Conservation (phyloP, 306 rosid species). For the Carpinus fangiana region DNA sequence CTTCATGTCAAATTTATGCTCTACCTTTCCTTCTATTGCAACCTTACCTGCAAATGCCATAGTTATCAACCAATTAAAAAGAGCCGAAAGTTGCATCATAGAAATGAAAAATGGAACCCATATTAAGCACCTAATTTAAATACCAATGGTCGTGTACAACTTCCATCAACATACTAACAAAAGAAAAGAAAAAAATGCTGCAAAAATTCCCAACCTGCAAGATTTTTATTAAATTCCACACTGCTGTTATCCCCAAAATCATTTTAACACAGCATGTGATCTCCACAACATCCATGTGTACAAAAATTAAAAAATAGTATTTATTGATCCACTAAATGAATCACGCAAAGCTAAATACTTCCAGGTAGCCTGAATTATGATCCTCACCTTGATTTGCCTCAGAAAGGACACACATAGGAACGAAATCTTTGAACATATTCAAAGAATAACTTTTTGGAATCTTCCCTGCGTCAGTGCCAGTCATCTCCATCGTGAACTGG, state of each 20-base stretch:
- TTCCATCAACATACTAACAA: not conserved
- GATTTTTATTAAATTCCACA: not conserved
- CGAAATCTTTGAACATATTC: slow-evolving; percentile 90
- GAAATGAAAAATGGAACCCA: not conserved
- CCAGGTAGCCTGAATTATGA: slow-evolving; percentile 3
- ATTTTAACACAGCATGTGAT: not conserved
- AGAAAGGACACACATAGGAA: slow-evolving; percentile 92
- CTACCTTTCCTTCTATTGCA: slow-evolving; percentile 91
- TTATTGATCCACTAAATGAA: not conserved
- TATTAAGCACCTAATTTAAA: not conserved
- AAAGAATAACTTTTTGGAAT: slow-evolving; percentile 68
- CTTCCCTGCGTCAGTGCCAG: slow-evolving; percentile 57
- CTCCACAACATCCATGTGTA: not conserved
- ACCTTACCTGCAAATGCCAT: slow-evolving; percentile 57
- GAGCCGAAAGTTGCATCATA: not conserved
- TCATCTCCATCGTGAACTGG: slow-evolving; percentile 97
- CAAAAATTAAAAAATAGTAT: not conserved
- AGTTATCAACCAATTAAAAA: slow-evolving; percentile 15
- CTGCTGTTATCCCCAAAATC: not conserved
- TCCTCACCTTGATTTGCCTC: slow-evolving; percentile 85
- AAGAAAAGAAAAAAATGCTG: not conserved
- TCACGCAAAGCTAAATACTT: not conserved
- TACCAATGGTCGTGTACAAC: not conserved
- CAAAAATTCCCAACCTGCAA: too few species aligned
- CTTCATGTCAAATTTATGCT: slow-evolving; percentile 97